phyloP scores from a whole-genome alignment of 176 grass and related monocot genomes.

The Urochloa ruziziensis region DNA sequence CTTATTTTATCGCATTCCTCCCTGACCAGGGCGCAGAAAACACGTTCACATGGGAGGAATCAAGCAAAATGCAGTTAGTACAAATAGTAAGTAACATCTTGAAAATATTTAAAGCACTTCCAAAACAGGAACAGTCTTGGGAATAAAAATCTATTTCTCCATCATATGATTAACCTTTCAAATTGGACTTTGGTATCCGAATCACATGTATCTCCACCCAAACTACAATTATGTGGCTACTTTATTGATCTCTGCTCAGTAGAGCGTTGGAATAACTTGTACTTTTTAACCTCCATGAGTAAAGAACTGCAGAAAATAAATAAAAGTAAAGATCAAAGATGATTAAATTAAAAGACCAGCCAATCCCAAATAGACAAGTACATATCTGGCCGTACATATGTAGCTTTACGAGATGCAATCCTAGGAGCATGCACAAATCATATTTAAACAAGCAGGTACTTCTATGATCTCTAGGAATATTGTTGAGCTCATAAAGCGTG shows the following conservation, averaged over 20 bases:
- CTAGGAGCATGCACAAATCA: constrained; percentile 29
- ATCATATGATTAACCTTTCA: constrained; percentile 15
- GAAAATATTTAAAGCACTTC: constrained; percentile 35
- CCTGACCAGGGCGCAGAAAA: constrained; percentile 29
- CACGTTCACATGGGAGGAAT: constrained; percentile 40
- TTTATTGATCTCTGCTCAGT: constrained; percentile 18
- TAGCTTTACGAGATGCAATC: constrained; percentile 47
- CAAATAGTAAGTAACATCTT: constrained; percentile 35
- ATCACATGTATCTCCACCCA: constrained; percentile 47
- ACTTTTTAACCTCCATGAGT: constrained; percentile 19
- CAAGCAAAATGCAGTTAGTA: constrained; percentile 26
- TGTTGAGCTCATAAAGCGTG: constrained; percentile 39
- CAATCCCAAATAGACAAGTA: constrained; percentile 45
- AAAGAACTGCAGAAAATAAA: neutral
- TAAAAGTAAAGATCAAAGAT: constrained; percentile 7
- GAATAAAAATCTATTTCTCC: constrained; percentile 37
- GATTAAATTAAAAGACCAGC: constrained; percentile 38
- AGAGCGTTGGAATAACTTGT: constrained; percentile 13
- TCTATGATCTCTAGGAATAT: constrained; percentile 29
- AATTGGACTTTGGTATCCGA: constrained; percentile 41
- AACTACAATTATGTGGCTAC: constrained; percentile 29
- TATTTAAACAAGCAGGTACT: constrained; percentile 40
- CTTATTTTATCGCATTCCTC: constrained; percentile 35
- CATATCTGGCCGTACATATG: constrained; percentile 17
- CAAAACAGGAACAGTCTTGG: constrained; percentile 32